phyloP scores from a whole-genome alignment of 257 asterid species.

The Scutellaria minor region DNA sequence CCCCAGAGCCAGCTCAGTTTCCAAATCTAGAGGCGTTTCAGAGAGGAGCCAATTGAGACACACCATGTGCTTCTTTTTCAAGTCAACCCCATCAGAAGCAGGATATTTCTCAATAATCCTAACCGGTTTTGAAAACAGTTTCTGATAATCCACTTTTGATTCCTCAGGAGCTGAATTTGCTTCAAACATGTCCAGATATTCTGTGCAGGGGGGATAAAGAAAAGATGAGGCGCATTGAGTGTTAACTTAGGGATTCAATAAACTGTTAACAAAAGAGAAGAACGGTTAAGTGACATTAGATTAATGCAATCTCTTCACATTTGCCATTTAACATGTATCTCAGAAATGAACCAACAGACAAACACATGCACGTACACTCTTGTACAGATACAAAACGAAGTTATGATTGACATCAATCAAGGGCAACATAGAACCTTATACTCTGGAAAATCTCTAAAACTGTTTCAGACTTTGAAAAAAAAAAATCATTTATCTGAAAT shows the following conservation, averaged over 20 bases:
- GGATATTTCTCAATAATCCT: constrained; percentile 91
- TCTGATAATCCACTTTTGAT: constrained; percentile 74
- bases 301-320: constrained; percentile 16
- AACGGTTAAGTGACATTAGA: constrained; percentile 16
- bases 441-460: neutral
- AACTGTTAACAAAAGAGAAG: neutral
- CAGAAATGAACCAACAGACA: constrained; percentile 24
- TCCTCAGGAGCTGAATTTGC: constrained; percentile 86
- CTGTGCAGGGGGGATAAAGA: constrained; percentile 50
- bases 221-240: constrained; percentile 15
- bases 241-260: constrained; percentile 22
- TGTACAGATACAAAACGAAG: constrained; percentile 18
- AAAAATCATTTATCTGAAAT: constrained; percentile 5
- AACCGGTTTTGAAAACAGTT: constrained; percentile 76
- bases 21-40: constrained; percentile 86
- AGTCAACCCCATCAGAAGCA: constrained; percentile 83
- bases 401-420: constrained; percentile 17
- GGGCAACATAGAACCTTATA: constrained; percentile 22
- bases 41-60: constrained; percentile 96
- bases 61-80: constrained; percentile 94
- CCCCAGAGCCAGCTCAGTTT: constrained; percentile 90
- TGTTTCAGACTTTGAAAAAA: neutral
- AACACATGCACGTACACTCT: neutral
- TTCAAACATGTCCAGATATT: constrained; percentile 87
- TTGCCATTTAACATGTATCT: neutral